A percentile compares a stretch with the other conserved stretches of the same genome.
Evolutionary conservation across 176 grass and related monocot genomes (phyloP).

Genomic region (Triticum monococcum): DNA sequence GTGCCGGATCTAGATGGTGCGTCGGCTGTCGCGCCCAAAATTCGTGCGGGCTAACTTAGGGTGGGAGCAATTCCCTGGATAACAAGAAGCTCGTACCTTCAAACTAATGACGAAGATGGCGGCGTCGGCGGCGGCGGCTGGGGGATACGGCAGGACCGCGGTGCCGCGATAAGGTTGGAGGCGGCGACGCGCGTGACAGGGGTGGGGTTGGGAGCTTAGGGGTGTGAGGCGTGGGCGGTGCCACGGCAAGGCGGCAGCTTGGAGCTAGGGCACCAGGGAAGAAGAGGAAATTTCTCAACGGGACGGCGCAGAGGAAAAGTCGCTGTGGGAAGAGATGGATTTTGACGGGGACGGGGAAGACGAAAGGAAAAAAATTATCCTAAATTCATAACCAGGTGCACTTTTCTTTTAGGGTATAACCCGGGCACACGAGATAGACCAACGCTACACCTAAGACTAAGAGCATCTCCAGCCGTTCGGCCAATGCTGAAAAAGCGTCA

Average conservation of each 20-base stretch:
- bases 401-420: too few relatives aligned
- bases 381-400: background rate
- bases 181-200: background rate
- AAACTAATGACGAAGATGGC: background rate
- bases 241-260: background rate
- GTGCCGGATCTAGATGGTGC: background rate
- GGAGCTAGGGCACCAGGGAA: slow-evolving; percentile 1
- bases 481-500: too few relatives aligned
- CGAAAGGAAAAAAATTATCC: background rate
- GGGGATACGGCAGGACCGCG: background rate
- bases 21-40: background rate
- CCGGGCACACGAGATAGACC: too few relatives aligned
- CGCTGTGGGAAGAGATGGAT: background rate
- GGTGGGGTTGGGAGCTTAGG: background rate
- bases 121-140: background rate
- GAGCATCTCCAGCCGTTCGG: too few relatives aligned
- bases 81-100: background rate
- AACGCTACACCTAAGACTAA: too few relatives aligned
- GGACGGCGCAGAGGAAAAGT: slow-evolving; percentile 11
- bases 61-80: background rate
- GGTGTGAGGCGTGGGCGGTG: background rate
- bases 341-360: background rate
- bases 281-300: background rate
- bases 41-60: background rate
- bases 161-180: background rate